These are phyloP conservation scores for Dalbergia cochinchinensis DNA, from an alignment of 306 rosid species.

Conservation along the genomic window DNA sequence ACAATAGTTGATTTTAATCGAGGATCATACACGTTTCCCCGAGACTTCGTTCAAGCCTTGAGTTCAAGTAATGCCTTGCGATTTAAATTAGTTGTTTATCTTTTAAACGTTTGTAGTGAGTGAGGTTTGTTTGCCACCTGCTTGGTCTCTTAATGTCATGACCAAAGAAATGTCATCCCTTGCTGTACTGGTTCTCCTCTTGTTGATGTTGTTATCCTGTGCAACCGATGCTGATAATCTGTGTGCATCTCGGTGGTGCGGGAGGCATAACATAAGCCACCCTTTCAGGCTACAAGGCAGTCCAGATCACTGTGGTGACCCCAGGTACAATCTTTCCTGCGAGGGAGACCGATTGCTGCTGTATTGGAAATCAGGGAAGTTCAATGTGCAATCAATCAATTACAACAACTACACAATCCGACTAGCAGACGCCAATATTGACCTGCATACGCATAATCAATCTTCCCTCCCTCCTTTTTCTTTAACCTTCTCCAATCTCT, in stretches of 20 bases:
- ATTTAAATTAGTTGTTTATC: too few species aligned
- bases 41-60: too few species aligned
- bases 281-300: conserved; percentile 39
- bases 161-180: background rate
- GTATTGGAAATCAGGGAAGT: background rate
- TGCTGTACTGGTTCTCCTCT: background rate
- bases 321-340: background rate
- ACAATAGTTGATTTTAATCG: too few species aligned
- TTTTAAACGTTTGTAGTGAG: too few species aligned
- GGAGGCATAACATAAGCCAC: conserved; percentile 35
- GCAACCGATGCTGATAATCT: background rate
- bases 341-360: conserved; percentile 3
- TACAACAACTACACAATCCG: conserved; percentile 47
- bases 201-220: too few species aligned
- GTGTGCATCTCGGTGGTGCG: background rate
- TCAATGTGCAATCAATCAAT: conserved; percentile 39
- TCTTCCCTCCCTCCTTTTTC: conserved; percentile 9
- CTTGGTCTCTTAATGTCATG: too few species aligned
- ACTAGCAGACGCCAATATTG: conserved; percentile 39
- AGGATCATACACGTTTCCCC: too few species aligned
- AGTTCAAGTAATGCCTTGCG: too few species aligned
- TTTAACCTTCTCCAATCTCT: conserved; percentile 4
- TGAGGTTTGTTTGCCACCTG: too few species aligned
- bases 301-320: conserved; percentile 16
- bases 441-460: background rate